Evolutionary conservation across 2,329 filamentous ascomycete genomes (phyloP).

Genomic region (Mycosphaerella sp.): DNA sequence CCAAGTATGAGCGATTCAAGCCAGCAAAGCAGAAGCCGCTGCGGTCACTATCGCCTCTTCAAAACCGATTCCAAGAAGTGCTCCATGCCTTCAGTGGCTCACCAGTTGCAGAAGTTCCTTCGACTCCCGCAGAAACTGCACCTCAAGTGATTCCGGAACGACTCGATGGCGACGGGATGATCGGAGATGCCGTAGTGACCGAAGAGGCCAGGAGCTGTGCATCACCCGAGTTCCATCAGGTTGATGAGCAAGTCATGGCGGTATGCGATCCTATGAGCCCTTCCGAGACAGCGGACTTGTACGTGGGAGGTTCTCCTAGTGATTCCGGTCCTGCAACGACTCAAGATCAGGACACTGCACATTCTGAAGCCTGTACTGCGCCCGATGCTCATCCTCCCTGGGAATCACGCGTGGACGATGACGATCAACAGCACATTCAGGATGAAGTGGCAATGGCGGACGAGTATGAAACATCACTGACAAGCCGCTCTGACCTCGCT

Average conservation of each 20-base stretch:
- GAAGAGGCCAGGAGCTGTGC: not conserved
- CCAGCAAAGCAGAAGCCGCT: not conserved
- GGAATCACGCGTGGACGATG: not conserved
- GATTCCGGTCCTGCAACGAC: too few relatives aligned
- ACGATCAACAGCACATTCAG: not conserved
- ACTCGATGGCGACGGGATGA: not conserved
- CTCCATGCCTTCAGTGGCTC: not conserved
- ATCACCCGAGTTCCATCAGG: not conserved
- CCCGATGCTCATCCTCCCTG: not conserved
- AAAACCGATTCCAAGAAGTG: not conserved
- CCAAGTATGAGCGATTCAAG: conserved; percentile 15
- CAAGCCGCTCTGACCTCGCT: not conserved
- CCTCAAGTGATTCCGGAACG: not conserved
- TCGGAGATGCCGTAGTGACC: not conserved
- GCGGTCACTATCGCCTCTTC: not conserved
- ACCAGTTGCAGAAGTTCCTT: not conserved
- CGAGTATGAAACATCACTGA: not conserved
- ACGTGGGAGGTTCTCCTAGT: not conserved
- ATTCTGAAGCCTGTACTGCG: not conserved
- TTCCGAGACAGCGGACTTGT: not conserved
- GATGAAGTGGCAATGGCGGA: not conserved
- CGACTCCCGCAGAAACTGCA: not conserved
- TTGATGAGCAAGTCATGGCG: not conserved
- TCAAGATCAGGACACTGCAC: not conserved
- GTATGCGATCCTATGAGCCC: not conserved